Evolutionary conservation across 805 yeast species (phyloP), one percentile per base, ranked within the genome.

Genomic region (Wickerhamomyces hampshirensis): DNA sequence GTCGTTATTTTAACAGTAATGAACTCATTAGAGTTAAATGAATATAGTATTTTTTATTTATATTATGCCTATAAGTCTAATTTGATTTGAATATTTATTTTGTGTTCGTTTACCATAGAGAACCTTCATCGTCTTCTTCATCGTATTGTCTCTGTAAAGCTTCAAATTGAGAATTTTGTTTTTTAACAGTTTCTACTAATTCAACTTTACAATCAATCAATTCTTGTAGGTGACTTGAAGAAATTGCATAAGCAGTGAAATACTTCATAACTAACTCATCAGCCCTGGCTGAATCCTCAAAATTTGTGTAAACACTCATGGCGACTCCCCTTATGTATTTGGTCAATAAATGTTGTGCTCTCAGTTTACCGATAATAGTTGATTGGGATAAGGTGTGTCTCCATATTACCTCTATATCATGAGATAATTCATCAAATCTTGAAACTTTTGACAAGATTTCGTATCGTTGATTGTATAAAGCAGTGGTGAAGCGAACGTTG

Each of bases 1-100:
- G 95, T 41, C 68, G 89, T 43, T 91, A 87, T 60, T 74, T 85
- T 67, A 77, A 80, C 29, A 73, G 74, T 34, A 89, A 91, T 59
- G 88, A 84, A 50, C 64, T 85, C 44, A 62, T 67, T 27, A 39
- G 11, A 11, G 23, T 30, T 13, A 11, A 19, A 31, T n/a, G n/a
- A n/a, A n/a, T n/a, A n/a, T n/a, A n/a, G n/a, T n/a, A n/a, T n/a
- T n/a, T n/a, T n/a, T n/a, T n/a, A n/a, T n/a, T n/a, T n/a, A 21
- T 23, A 14, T 16, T 23, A 24, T 26, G 28, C 26, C 16, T 18
- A 24, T 31, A 29, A 26, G 16, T 33, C 8, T 28, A n/a, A 18
- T 27, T 29, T 16, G 17, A 8, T 8, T 21, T 21, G 24, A 21
- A 21, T 21, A 21, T 21, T 21, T 21, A 21, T 18, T 13, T 5